Percentiles rank a stretch among this genome's conserved stretches.
Evolutionary conservation across 371 early-diverging fungal genomes (phyloP).

Genomic region (Conidiobolus incongruus): DNA sequence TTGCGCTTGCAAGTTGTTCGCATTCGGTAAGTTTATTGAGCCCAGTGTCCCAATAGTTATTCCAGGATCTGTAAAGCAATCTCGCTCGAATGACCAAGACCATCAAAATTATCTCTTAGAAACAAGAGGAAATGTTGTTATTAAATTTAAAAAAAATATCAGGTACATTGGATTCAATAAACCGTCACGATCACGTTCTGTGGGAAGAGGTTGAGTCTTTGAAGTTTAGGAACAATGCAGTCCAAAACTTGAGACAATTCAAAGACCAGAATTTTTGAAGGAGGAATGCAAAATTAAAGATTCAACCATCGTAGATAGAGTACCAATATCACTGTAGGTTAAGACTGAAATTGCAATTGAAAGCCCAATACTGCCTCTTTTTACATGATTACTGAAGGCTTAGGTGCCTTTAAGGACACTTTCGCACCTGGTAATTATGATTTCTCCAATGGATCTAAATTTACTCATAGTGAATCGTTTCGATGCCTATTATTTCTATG

Average conservation of each 20-base stretch:
- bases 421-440: background rate
- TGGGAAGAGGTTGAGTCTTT: background rate
- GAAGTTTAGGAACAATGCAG: background rate
- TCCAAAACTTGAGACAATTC: background rate
- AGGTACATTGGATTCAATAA: background rate
- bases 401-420: background rate
- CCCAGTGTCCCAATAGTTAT: background rate
- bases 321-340: background rate
- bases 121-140: background rate
- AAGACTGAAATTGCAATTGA: background rate
- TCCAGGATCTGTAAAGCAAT: background rate
- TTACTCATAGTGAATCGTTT: background rate
- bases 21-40: background rate
- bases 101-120: background rate
- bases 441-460: background rate
- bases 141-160: background rate
- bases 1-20: too few relatives aligned
- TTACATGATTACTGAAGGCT: background rate
- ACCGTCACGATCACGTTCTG: background rate
- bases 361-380: background rate
- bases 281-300: background rate
- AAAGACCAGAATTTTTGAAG: background rate
- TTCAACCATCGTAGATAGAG: background rate
- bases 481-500: background rate
- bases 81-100: background rate